These are phyloP conservation scores for Metarhizium robertsii DNA, from an alignment of 2,329 filamentous ascomycete species.

Conservation along the genomic window DNA sequence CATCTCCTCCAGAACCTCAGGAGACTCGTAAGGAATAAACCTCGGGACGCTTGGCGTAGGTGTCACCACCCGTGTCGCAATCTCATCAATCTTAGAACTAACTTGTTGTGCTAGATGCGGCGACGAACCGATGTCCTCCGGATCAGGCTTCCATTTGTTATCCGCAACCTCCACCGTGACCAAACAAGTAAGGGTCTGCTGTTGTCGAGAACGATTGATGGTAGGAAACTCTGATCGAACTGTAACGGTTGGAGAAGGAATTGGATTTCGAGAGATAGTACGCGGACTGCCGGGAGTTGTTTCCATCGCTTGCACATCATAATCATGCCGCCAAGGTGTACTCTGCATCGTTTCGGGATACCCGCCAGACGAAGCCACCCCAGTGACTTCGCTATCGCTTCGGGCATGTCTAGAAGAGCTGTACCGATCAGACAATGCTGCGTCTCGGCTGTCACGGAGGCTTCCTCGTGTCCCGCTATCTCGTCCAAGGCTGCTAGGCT, in stretches of 20 bases:
- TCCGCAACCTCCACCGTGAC: conserved; percentile 91
- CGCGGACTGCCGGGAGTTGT: conserved; percentile 69
- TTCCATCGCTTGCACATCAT: conserved; percentile 95
- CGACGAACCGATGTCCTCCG: conserved; percentile 62
- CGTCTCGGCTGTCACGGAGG: conserved; percentile 41
- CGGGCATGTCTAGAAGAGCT: conserved; percentile 51
- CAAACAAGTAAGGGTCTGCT: conserved; percentile 89
- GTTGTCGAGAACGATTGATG: conserved; percentile 80
- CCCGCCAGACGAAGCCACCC: conserved; percentile 64
- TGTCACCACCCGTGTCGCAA: conserved; percentile 48
- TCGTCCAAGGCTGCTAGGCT: conserved; percentile 14
- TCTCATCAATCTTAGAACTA: conserved; percentile 39
- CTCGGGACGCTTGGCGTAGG: conserved; percentile 47
- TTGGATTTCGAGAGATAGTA: conserved; percentile 67
- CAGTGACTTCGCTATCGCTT: conserved; percentile 71
- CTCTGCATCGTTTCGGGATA: conserved; percentile 70
- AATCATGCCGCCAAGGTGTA: conserved; percentile 73
- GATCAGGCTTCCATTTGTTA: conserved; percentile 79
- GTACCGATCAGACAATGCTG: conserved; percentile 34
- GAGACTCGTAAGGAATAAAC: conserved; percentile 64
- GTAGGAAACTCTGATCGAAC: conserved; percentile 96
- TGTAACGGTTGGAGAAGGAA: conserved; percentile 83
- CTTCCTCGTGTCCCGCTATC: conserved; percentile 29
- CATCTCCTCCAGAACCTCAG: conserved; percentile 70
- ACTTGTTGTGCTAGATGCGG: conserved; percentile 33